Evolutionary conservation across 306 rosid species (phyloP), one percentile per base, ranked within the genome.

Genomic region (Elaeagnus macrophylla): DNA sequence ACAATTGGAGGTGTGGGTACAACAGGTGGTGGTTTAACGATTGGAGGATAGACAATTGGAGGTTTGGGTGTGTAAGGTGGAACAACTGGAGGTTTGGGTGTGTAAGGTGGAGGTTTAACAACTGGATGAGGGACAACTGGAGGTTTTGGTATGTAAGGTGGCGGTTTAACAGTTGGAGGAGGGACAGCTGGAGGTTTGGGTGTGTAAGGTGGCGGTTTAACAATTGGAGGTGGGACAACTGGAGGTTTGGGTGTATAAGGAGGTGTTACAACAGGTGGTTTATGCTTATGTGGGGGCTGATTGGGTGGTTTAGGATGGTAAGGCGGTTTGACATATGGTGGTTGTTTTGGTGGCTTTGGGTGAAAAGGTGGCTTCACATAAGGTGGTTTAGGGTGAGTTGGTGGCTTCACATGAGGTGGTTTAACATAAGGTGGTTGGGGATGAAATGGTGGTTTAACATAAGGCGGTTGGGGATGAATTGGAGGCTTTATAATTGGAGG

Each of bases 91-190:
- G 32, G 32, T 25, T 25, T 25, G 4, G 32, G 32, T 25, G 32
- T 25, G 32, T 2, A 0, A 0, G 32, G 0, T 25, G 32, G 32
- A 0, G 32, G 32, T 25, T 25, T 3, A 1, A 25, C 32, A 25
- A 0, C 0, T 25, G 32, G 32, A 25, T 3, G 32, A 25, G 32
- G 4, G 3, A 0, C 32, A 5, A 25, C 0, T 25, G 32, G 32
- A 25, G 32, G 32, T 25, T 13, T 68, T 67, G 0, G 80, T 76
- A 5, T 48, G 14, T 50, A 6, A 0, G 75, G 80, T 47, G 67
- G 71, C 0, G 79, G 70, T 2, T 57, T 37, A 1, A 59, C 5
- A 25, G 4, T 25, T 25, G 32, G 32, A 25, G 32, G 32, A 1
- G 32, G 4, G 32, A 25, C 69, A 5, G 44, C 7, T 1, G 78